Conservation (phyloP, 768 basidiomycete species). For the Russula lepida region DNA sequence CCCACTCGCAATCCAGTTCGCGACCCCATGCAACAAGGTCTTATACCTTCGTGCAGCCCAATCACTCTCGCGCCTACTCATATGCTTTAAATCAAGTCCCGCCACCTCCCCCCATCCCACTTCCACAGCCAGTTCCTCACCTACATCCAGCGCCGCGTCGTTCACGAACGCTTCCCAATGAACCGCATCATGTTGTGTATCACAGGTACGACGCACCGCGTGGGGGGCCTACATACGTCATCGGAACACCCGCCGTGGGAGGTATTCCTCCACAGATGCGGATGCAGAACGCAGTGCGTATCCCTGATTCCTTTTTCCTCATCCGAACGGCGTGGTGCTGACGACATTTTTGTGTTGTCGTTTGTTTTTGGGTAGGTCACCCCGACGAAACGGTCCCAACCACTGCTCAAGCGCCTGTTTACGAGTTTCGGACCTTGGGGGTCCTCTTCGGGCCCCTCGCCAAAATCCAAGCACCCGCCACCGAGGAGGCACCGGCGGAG, state of each 20-base stretch:
- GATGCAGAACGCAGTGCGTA: conserved; percentile 12
- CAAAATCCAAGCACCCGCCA: conserved; percentile 7
- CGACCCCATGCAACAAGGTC: conserved; percentile 1
- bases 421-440: conserved; percentile 16
- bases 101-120: conserved; percentile 1
- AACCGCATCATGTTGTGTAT: conserved; percentile 1
- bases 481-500: conserved; percentile 8
- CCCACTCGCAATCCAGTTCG: conserved; percentile 2
- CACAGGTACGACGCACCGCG: conserved; percentile 14
- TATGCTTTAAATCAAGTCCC: conserved; percentile 9
- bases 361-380: background rate
- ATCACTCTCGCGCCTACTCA: conserved; percentile 16
- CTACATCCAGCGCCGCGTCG: conserved; percentile 2
- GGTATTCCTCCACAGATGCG: conserved; percentile 2
- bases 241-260: conserved; percentile 1
- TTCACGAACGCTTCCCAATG: conserved; percentile 15
- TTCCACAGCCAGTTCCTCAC: conserved; percentile 4
- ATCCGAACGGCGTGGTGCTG: background rate
- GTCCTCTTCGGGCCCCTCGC: conserved; percentile 8
- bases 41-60: conserved; percentile 1
- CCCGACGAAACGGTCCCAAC: conserved; percentile 10
- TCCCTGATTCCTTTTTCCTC: background rate
- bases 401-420: conserved; percentile 19
- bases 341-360: conserved; percentile 2
- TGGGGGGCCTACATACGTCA: conserved; percentile 14